Percentiles rank a stretch among this genome's conserved stretches.
phyloP scores from a whole-genome alignment of 306 rosid species.

The Sphenostylis stenocarpa region DNA sequence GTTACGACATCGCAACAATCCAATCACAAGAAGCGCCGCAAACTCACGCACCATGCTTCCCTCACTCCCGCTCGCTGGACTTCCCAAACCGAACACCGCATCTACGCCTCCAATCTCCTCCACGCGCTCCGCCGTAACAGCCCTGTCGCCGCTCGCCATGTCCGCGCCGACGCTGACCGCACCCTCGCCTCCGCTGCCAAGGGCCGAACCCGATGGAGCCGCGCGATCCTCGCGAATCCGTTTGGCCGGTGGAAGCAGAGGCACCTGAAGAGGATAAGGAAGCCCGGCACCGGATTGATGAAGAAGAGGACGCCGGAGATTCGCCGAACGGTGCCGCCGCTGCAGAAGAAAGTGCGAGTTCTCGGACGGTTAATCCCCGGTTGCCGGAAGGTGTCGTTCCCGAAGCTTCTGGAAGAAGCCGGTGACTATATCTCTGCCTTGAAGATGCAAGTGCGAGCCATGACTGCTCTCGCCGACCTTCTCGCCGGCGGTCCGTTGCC shows the following conservation, averaged over 20 bases:
- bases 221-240: conserved; percentile 65
- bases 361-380: conserved; percentile 78
- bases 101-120: conserved; percentile 62
- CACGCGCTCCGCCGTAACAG: conserved; percentile 45
- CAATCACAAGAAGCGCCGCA: conserved; percentile 46
- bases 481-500: conserved; percentile 37
- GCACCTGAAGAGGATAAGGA: conserved; percentile 43
- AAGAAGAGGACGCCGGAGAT: conserved; percentile 43
- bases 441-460: conserved; percentile 83
- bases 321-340: conserved; percentile 36
- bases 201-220: conserved; percentile 79
- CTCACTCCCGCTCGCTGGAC: conserved; percentile 45
- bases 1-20: conserved; percentile 25
- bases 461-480: conserved; percentile 61
- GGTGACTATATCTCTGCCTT: conserved; percentile 72
- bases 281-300: conserved; percentile 16
- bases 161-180: conserved; percentile 61
- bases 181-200: conserved; percentile 64
- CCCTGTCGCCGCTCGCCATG: background rate
- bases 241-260: conserved; percentile 34
- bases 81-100: conserved; percentile 56
- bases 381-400: conserved; percentile 62
- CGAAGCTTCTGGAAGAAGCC: conserved; percentile 79
- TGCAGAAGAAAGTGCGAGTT: conserved; percentile 53
- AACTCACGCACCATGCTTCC: background rate